A percentile compares a stretch with the other conserved stretches of the same genome.
phyloP scores from a whole-genome alignment of 1,139 yeast genomes.

The Nakaseomyces sp. region DNA sequence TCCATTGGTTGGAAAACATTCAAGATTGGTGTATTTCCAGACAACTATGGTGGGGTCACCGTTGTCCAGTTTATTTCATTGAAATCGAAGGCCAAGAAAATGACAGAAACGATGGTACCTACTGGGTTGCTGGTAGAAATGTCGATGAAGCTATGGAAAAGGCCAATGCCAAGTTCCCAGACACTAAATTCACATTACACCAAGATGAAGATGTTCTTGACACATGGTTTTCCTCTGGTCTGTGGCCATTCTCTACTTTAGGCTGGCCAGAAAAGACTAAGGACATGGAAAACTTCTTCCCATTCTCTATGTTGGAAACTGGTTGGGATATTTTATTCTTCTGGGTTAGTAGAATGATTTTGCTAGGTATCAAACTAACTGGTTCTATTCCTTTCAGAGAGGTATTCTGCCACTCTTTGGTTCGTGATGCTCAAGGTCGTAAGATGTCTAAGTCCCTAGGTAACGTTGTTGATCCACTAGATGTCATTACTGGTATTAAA shows the following conservation, averaged over 20 bases:
- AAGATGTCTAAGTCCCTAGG: constrained; percentile 98
- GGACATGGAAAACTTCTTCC: constrained; percentile 73
- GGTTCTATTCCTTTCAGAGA: constrained; percentile 90
- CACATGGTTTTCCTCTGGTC: constrained; percentile 97
- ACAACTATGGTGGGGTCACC: constrained; percentile 99
- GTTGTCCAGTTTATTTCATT: constrained; percentile 94
- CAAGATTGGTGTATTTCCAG: constrained; percentile 99
- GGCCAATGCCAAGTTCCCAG: constrained; percentile 68
- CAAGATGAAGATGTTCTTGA: constrained; percentile 98
- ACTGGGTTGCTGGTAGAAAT: constrained; percentile 88
- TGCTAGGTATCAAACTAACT: constrained; percentile 81
- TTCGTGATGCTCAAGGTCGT: constrained; percentile 98
- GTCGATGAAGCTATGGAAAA: constrained; percentile 75
- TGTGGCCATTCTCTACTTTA: constrained; percentile 94
- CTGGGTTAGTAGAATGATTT: constrained; percentile 97
- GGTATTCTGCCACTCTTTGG: constrained; percentile 96
- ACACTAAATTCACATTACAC: constrained; percentile 60
- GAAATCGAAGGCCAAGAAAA: constrained; percentile 60
- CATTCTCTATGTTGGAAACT: constrained; percentile 90
- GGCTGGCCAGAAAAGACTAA: constrained; percentile 86
- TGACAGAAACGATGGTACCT: constrained; percentile 50
- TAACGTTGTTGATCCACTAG: constrained; percentile 91
- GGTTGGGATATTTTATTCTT: constrained; percentile 99
- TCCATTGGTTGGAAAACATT: constrained; percentile 91
- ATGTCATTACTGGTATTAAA: constrained; percentile 82